These are phyloP conservation scores for Botryotinia narcissicola DNA, from an alignment of 2,329 filamentous ascomycete genomes.

Conservation along the genomic window DNA sequence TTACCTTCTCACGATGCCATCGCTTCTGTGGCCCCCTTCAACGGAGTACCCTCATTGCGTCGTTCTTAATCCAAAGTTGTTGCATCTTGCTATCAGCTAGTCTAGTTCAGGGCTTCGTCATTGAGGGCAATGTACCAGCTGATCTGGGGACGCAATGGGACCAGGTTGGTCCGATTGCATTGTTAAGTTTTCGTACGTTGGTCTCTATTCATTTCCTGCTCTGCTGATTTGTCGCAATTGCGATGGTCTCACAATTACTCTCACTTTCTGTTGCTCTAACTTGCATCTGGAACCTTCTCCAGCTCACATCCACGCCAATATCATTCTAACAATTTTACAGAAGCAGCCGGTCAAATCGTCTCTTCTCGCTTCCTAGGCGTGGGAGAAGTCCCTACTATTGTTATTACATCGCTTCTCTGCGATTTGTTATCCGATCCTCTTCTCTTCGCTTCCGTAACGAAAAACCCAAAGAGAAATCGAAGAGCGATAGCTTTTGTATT, in stretches of 20 bases:
- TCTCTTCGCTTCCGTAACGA: slow-evolving; percentile 40
- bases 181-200: slow-evolving; percentile 57
- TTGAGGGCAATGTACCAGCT: slow-evolving; percentile 14
- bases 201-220: not conserved
- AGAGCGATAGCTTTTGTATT: slow-evolving; percentile 48
- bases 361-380: slow-evolving; percentile 65
- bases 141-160: slow-evolving; percentile 45
- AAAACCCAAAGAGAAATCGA: slow-evolving; percentile 50
- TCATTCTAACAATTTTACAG: slow-evolving; percentile 35
- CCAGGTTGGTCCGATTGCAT: slow-evolving; percentile 62
- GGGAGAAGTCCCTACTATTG: slow-evolving; percentile 68
- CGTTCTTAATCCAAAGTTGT: slow-evolving; percentile 52
- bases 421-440: slow-evolving; percentile 67
- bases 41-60: slow-evolving; percentile 62
- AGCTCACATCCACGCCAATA: not conserved
- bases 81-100: slow-evolving; percentile 52
- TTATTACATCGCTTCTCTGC: slow-evolving; percentile 76
- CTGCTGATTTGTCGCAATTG: not conserved
- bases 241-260: not conserved
- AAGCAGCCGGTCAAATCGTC: slow-evolving; percentile 74
- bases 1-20: slow-evolving; percentile 68
- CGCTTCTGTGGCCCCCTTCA: slow-evolving; percentile 51
- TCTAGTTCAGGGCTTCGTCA: slow-evolving; percentile 36
- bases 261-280: not conserved
- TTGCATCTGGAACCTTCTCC: not conserved